phyloP scores from a whole-genome alignment of 768 basidiomycete species.

The Dacryopinax spathularia region DNA sequence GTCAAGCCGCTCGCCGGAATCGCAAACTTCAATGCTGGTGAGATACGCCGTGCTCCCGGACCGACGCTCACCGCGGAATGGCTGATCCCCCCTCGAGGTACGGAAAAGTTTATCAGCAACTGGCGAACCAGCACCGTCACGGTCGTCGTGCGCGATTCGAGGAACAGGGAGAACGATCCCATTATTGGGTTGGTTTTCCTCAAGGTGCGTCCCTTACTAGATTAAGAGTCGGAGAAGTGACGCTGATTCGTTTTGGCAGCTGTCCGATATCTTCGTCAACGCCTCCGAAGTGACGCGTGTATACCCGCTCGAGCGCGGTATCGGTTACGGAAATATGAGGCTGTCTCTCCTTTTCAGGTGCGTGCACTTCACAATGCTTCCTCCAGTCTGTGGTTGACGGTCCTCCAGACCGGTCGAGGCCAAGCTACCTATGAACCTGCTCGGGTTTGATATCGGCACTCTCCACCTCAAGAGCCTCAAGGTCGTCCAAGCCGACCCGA shows the following conservation, averaged over 20 bases:
- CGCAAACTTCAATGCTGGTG: slow-evolving; percentile 27
- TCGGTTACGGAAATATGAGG: not conserved
- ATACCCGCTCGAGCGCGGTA: not conserved
- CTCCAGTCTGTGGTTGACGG: not conserved
- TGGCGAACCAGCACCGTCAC: slow-evolving; percentile 3
- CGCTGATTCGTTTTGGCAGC: slow-evolving; percentile 11
- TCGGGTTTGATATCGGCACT: not conserved
- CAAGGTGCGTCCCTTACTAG: slow-evolving; percentile 5
- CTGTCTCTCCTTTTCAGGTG: not conserved
- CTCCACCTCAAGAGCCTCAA: not conserved
- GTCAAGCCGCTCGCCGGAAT: slow-evolving; percentile 25
- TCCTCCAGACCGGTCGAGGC: not conserved
- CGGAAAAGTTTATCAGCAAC: slow-evolving; percentile 5
- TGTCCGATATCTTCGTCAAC: slow-evolving; percentile 24
- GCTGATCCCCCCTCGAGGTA: not conserved
- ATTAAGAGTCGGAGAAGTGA: too few species aligned
- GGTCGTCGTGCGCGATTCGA: slow-evolving; percentile 7
- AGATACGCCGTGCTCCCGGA: not conserved
- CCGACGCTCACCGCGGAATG: not conserved
- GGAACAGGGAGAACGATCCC: slow-evolving; percentile 8
- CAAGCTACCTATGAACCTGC: not conserved
- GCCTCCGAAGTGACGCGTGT: slow-evolving; percentile 20
- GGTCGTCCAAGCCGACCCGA: slow-evolving; percentile 7
- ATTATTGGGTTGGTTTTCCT: slow-evolving; percentile 7
- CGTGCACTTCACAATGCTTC: not conserved